A percentile compares a stretch with the other conserved stretches of the same genome.
phyloP scores from a whole-genome alignment of 106 monocot species.

The Allium cepa region DNA sequence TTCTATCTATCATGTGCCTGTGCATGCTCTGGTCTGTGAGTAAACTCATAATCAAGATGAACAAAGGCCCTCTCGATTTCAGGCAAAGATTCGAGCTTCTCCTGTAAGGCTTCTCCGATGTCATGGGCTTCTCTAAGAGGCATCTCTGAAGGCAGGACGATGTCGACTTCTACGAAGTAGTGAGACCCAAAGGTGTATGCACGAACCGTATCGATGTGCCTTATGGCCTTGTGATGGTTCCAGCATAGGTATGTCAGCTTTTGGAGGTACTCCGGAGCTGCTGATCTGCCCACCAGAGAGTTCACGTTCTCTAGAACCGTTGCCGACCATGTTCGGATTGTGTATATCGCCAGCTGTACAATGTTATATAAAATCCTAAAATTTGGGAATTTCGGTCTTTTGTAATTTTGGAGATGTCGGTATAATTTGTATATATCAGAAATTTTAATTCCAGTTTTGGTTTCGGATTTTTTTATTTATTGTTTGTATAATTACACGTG shows the following conservation, averaged over 20 bases:
- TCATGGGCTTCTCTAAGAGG: slow-evolving; percentile 90
- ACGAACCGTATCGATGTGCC: slow-evolving; percentile 88
- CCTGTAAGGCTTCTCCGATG: slow-evolving; percentile 91
- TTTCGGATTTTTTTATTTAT: no score
- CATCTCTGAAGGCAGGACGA: slow-evolving; percentile 87
- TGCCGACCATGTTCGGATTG: slow-evolving; percentile 60
- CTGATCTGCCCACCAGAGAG: slow-evolving; percentile 53
- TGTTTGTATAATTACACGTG: no score
- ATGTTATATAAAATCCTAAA: no score
- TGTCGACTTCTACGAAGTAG: slow-evolving; percentile 97
- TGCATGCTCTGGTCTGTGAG: slow-evolving; percentile 75
- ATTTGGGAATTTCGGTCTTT: no score
- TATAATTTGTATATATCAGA: no score
- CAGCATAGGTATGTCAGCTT: slow-evolving; percentile 70
- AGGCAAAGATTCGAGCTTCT: slow-evolving; percentile 80
- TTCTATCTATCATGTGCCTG: slow-evolving; percentile 37
- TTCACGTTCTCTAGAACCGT: slow-evolving; percentile 70
- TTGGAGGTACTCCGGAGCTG: slow-evolving; percentile 63
- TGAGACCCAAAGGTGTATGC: slow-evolving; percentile 97
- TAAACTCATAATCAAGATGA: slow-evolving; percentile 83
- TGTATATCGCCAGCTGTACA: slow-evolving; percentile 60
- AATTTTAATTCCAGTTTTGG: no score
- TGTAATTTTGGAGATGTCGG: no score
- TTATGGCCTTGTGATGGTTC: slow-evolving; percentile 87
- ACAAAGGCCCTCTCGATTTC: slow-evolving; percentile 88